Conservation (phyloP, 2,329 filamentous ascomycete species). For the Verticillium nubilum region DNA sequence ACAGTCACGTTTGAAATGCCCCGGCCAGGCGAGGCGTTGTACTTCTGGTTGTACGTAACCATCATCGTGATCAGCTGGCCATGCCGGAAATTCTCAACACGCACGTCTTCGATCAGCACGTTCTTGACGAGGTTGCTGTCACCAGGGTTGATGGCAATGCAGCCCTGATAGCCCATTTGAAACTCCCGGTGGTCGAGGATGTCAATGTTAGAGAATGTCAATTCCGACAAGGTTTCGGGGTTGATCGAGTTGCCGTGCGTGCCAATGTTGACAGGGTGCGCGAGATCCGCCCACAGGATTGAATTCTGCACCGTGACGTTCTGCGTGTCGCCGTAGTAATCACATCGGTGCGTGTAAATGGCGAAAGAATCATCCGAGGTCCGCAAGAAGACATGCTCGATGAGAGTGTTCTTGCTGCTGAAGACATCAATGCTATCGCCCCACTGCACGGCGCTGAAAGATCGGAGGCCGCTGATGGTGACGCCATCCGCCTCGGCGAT, state of each 20-base stretch:
- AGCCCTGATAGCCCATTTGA: constrained; percentile 28
- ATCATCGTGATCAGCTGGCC: constrained; percentile 28
- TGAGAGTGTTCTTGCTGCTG: constrained; percentile 15
- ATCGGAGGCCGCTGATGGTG: constrained; percentile 8
- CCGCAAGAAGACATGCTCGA: constrained; percentile 26
- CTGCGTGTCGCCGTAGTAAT: constrained; percentile 23
- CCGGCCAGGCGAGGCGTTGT: constrained; percentile 25
- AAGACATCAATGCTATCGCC: constrained; percentile 21
- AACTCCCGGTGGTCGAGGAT: constrained; percentile 28
- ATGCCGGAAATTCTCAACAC: constrained; percentile 22
- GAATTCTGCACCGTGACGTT: constrained; percentile 27
- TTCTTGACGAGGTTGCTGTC: constrained; percentile 25
- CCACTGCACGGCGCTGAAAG: constrained; percentile 11
- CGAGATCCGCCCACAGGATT: constrained; percentile 22
- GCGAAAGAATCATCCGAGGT: constrained; percentile 30
- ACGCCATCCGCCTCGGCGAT: constrained; percentile 10
- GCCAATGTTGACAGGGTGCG: constrained; percentile 28
- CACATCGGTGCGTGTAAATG: constrained; percentile 24
- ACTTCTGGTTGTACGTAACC: constrained; percentile 26
- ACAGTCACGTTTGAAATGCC: constrained; percentile 19
- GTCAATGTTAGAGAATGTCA: constrained; percentile 25
- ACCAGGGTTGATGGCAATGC: constrained; percentile 25
- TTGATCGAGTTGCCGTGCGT: constrained; percentile 26
- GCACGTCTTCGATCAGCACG: constrained; percentile 20
- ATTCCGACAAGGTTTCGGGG: constrained; percentile 23